A percentile compares a stretch with the other conserved stretches of the same genome.
phyloP scores from a whole-genome alignment of 768 basidiomycete species.

The Xerocomus potaroensis region DNA sequence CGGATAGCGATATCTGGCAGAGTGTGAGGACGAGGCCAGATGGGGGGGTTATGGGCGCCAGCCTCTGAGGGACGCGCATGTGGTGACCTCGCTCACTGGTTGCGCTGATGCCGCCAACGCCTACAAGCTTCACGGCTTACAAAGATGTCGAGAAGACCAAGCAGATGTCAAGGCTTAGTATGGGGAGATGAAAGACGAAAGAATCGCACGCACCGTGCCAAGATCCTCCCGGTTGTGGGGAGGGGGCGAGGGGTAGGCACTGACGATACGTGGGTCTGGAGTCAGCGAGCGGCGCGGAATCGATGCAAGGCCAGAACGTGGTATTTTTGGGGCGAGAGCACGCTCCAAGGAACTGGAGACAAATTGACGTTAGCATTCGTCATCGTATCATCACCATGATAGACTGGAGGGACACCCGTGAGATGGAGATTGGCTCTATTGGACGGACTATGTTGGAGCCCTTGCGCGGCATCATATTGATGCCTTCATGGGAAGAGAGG shows the following conservation, averaged over 20 bases:
- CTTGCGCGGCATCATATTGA: too few relatives aligned
- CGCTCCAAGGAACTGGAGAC: background rate
- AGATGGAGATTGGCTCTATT: too few relatives aligned
- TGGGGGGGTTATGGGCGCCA: too few relatives aligned
- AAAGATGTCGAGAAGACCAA: background rate
- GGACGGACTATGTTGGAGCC: too few relatives aligned
- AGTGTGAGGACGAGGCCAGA: background rate
- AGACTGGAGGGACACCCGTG: too few relatives aligned
- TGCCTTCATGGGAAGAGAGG: background rate
- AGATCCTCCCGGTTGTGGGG: background rate
- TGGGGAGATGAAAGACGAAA: background rate
- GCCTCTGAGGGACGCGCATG: background rate
- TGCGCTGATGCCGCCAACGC: background rate
- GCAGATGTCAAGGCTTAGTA: background rate
- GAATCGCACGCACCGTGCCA: background rate
- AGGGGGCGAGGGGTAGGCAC: background rate
- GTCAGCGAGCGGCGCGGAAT: too few relatives aligned
- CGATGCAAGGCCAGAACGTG: too few relatives aligned
- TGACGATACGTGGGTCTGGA: background rate
- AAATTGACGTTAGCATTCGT: background rate
- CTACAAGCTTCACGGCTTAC: background rate
- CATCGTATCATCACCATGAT: background rate
- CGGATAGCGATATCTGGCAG: background rate
- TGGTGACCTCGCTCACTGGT: too few relatives aligned
- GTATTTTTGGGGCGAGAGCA: too few relatives aligned